phyloP scores from a whole-genome alignment of 192 early-diverging fungal genomes.

The Chytriomyces confervae region DNA sequence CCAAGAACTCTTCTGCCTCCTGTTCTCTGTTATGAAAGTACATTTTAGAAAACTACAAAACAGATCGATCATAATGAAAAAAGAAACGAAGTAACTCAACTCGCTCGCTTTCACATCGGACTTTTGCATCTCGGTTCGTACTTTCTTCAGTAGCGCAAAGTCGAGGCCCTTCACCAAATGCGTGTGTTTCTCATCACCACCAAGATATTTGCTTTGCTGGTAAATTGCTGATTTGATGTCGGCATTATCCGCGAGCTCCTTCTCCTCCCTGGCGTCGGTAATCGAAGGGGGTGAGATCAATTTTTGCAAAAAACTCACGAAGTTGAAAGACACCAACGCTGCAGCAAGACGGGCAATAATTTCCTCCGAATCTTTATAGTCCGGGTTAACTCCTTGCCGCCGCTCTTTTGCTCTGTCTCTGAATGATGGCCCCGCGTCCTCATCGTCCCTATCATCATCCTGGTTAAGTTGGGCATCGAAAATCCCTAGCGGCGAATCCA shows the following conservation, averaged over 20 bases:
- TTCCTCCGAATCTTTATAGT: constrained; percentile 68
- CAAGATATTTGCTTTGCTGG: constrained; percentile 86
- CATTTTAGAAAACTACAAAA: neutral
- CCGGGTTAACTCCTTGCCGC: constrained; percentile 69
- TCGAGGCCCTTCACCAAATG: constrained; percentile 95
- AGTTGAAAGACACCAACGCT: constrained; percentile 1
- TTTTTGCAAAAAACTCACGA: neutral
- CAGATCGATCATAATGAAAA: neutral
- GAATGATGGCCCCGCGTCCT: constrained; percentile 53
- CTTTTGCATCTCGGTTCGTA: constrained; percentile 53
- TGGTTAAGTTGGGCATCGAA: neutral
- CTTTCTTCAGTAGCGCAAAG: constrained; percentile 78
- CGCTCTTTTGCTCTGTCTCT: constrained; percentile 94
- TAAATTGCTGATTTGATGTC: constrained; percentile 24
- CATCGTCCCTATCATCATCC: constrained; percentile 20
- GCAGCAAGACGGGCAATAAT: constrained; percentile 57
- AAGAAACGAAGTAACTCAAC: constrained; percentile 15
- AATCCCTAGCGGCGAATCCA: neutral
- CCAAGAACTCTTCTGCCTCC: constrained; percentile 50
- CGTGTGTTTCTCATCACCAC: constrained; percentile 84
- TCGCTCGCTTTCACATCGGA: constrained; percentile 23
- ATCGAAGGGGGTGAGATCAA: neutral
- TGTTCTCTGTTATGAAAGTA: constrained; percentile 38
- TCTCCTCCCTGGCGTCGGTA: neutral
- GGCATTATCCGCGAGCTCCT: neutral